These are phyloP conservation scores for Clonostachys solani DNA, from an alignment of 2,329 filamentous ascomycete genomes.

Conservation along the genomic window DNA sequence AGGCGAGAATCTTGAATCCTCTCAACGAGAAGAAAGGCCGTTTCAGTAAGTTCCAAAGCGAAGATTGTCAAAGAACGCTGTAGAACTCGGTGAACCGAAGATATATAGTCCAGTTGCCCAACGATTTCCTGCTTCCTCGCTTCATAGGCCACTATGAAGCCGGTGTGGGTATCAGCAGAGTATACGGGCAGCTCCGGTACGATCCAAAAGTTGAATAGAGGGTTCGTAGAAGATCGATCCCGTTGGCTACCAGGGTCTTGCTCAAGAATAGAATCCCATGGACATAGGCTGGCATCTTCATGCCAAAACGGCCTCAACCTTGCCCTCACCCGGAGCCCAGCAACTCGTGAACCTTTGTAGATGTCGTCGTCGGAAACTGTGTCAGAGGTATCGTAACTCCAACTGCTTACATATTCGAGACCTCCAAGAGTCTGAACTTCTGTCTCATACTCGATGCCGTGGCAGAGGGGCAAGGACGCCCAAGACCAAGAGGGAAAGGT, in stretches of 20 bases:
- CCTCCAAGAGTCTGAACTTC: not conserved
- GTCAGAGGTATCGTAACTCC: too few species aligned
- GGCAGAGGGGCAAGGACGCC: not conserved
- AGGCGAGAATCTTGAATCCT: not conserved
- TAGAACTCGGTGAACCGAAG: not conserved
- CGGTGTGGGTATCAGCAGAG: not conserved
- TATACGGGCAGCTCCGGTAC: not conserved
- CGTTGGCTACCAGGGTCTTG: not conserved
- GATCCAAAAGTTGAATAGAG: not conserved
- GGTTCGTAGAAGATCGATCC: not conserved
- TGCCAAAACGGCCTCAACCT: not conserved
- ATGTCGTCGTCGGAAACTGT: not conserved
- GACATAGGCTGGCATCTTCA: not conserved
- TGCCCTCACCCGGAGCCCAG: not conserved
- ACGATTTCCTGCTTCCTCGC: not conserved
- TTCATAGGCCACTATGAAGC: not conserved
- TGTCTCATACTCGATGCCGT: not conserved
- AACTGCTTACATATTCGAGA: too few species aligned
- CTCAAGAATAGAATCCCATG: not conserved
- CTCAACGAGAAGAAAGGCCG: not conserved
- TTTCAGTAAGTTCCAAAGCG: not conserved
- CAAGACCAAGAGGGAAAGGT: not conserved
- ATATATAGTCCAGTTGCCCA: not conserved
- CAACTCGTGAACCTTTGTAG: not conserved
- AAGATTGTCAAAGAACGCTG: not conserved